phyloP scores from a whole-genome alignment of 2,329 filamentous ascomycete genomes.

The Pseudogymnoascus sp. region DNA sequence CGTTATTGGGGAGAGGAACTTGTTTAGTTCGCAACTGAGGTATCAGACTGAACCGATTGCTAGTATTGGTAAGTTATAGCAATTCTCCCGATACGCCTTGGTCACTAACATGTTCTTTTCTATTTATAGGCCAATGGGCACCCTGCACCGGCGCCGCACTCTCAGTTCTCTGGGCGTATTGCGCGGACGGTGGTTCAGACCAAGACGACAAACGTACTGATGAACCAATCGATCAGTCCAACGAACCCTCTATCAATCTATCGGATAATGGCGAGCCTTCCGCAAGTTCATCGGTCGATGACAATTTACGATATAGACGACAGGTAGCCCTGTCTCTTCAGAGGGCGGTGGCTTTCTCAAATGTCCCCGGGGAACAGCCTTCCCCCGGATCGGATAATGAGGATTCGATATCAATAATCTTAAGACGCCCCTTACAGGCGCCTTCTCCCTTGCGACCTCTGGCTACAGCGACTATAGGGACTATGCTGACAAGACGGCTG shows the following conservation, averaged over 20 bases:
- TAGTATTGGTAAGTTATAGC: constrained; percentile 45
- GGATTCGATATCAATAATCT: background rate
- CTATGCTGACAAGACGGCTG: background rate
- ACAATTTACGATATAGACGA: too few species aligned
- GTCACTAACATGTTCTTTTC: background rate
- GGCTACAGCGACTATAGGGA: background rate
- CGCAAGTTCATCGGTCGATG: too few species aligned
- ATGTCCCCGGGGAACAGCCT: too few species aligned
- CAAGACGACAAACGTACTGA: background rate
- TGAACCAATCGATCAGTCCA: background rate
- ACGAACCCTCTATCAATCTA: background rate
- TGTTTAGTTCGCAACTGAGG: constrained; percentile 49
- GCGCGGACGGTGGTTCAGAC: background rate
- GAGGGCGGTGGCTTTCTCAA: too few species aligned
- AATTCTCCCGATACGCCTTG: background rate
- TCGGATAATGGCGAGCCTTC: background rate
- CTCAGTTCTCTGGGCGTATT: constrained; percentile 46
- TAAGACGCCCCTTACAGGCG: background rate
- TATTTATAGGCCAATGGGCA: constrained; percentile 45
- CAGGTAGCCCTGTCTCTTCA: too few species aligned
- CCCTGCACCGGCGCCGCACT: constrained; percentile 50
- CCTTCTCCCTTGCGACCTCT: background rate
- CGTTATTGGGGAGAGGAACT: constrained; percentile 56
- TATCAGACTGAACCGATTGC: constrained; percentile 58
- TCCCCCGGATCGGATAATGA: background rate